phyloP scores from a whole-genome alignment of 208 protist genomes.

The Leishmania braziliensis region DNA sequence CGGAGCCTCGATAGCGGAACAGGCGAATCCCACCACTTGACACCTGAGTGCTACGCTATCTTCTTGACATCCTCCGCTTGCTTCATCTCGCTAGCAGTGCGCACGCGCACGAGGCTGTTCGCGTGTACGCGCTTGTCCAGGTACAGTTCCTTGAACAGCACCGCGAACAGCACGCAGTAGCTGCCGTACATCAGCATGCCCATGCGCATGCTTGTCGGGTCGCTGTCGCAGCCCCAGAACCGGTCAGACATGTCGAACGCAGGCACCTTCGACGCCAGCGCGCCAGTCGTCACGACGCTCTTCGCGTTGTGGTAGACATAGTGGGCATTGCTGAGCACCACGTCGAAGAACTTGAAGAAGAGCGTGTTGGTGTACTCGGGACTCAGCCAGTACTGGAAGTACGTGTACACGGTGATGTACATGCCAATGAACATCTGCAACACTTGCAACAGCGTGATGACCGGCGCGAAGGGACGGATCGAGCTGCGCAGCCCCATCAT shows the following conservation, averaged over 20 bases:
- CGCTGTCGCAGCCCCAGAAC: slow-evolving; percentile 49
- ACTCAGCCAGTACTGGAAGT: slow-evolving; percentile 37
- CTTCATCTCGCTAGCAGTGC: slow-evolving; percentile 34
- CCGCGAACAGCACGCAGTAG: slow-evolving; percentile 90
- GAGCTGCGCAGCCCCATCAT: slow-evolving; percentile 52
- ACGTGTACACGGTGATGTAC: slow-evolving; percentile 58
- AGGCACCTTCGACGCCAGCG: slow-evolving; percentile 42
- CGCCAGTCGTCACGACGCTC: slow-evolving; percentile 38
- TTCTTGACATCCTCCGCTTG: slow-evolving; percentile 78
- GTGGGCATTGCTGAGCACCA: slow-evolving; percentile 10
- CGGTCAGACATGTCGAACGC: slow-evolving; percentile 29
- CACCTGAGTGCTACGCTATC: slow-evolving; percentile 34
- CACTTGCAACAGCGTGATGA: slow-evolving; percentile 86
- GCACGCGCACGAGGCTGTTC: slow-evolving; percentile 31
- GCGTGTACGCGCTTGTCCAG: slow-evolving; percentile 30
- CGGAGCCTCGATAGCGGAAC: neutral
- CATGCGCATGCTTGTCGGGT: slow-evolving; percentile 40
- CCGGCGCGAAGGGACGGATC: slow-evolving; percentile 59
- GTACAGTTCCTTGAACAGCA: slow-evolving; percentile 63
- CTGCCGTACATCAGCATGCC: slow-evolving; percentile 86
- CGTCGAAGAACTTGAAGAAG: slow-evolving; percentile 21
- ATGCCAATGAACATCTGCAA: slow-evolving; percentile 92
- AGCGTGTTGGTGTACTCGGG: slow-evolving; percentile 10
- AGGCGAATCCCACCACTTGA: neutral
- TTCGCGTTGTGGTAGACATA: slow-evolving; percentile 5